Percentiles rank a stretch among this genome's conserved stretches.
Conservation (phyloP, 305 asterid species). For the Petunia hybrid region DNA sequence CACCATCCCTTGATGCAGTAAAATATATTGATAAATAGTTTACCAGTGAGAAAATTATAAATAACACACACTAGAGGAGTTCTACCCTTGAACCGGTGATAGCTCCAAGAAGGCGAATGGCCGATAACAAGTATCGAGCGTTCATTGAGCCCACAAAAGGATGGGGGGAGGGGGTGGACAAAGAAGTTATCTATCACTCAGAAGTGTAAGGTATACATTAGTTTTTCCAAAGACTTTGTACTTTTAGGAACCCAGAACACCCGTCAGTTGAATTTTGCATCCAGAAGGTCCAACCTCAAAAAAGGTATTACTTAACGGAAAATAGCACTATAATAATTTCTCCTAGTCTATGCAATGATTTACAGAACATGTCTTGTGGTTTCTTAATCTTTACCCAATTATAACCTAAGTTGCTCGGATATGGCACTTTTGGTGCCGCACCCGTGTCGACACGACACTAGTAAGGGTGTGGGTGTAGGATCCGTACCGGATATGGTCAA, state of each 20-base stretch:
- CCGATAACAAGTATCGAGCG: not conserved
- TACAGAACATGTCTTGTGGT: not conserved
- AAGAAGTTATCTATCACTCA: not conserved
- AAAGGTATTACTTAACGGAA: not conserved
- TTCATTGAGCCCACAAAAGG: not conserved
- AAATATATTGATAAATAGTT: constrained; percentile 31
- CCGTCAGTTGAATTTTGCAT: too few relatives aligned
- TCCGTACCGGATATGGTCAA: too few relatives aligned
- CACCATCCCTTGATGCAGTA: constrained; percentile 86
- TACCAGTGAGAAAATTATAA: not conserved
- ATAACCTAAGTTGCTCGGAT: too few relatives aligned
- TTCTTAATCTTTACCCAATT: not conserved
- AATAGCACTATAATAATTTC: not conserved
- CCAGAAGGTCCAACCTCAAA: not conserved
- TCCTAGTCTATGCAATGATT: not conserved
- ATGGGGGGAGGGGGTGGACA: not conserved
- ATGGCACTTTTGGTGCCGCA: too few relatives aligned
- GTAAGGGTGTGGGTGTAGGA: too few relatives aligned
- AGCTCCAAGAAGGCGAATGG: not conserved
- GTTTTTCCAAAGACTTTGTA: too few relatives aligned
- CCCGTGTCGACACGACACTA: too few relatives aligned
- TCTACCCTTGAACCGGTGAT: not conserved
- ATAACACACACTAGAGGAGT: not conserved
- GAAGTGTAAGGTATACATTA: not conserved
- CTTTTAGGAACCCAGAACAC: too few relatives aligned